Evolutionary conservation across 208 protist species (phyloP), one percentile per base, ranked within the genome.

Genomic region (Wallacemonas sp.): DNA sequence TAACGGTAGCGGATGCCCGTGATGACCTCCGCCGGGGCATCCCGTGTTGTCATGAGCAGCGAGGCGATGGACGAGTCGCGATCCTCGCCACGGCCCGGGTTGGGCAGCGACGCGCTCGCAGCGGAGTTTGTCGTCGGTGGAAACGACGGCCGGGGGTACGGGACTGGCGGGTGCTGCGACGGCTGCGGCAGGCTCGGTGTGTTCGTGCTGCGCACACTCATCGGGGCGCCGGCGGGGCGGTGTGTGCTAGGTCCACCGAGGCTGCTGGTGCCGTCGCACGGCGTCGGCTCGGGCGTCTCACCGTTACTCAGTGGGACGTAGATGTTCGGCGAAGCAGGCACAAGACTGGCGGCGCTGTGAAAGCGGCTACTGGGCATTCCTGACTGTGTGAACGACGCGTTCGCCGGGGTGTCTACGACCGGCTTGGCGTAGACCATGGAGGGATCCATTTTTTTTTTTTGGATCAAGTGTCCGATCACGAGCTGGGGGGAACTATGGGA

Each of bases 1-100:
- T 58, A 58, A 14, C 52, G 52, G 32, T 58, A 58, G 19, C 52
- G 52, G 38, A 58, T 58, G 19, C 52, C 52, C 4, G 52, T 58
- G 52, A 58, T 39, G n/a, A 58, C n/a, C 52, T 33, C 52, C 52
- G 52, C 52, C 14, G 52, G 52, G 17, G 32, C 30, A 24, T 58
- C 52, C 6, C 52, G 26, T 27, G 26, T n/a, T 3, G 52, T 58
- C 30, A 58, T 58, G 52, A 34, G 52, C 12, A 58, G 14, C 30
- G 52, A 58, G 26, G 52, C 16, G 0, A 43, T 38, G 14, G 32
- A 58, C 12, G 30, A 21, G 16, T 58, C 52, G 3, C 52, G 26
- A 9, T 58, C 29, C n/a, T 39, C 52, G 19, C 52, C 32, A 17
- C 52, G 52, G n/a, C n/a, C 52, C n/a, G 23, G 8, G 4, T 16